Evolutionary conservation across 2,329 filamentous ascomycete genomes (phyloP).

Genomic region (Microdochium bolleyi): DNA sequence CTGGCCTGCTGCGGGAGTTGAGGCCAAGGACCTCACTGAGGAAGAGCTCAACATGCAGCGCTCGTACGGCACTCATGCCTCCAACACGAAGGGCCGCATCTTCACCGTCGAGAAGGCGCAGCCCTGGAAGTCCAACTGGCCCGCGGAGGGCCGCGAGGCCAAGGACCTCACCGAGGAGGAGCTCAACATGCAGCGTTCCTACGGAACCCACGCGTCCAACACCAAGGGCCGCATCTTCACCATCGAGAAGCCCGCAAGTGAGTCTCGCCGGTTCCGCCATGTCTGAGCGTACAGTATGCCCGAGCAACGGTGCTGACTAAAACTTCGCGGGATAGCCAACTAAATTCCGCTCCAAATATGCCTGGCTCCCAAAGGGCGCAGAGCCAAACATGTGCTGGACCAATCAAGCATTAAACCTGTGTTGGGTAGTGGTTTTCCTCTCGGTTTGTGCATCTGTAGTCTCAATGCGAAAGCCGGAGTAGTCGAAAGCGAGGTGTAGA

Average conservation of each 20-base stretch:
- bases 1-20: neutral
- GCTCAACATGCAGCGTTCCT: constrained; percentile 7
- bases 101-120: constrained; percentile 5
- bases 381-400: no score
- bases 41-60: constrained; percentile 6
- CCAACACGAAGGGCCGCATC: constrained; percentile 11
- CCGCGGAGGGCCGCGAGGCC: neutral
- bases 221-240: constrained; percentile 9
- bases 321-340: no score
- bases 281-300: no score
- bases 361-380: no score
- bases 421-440: no score
- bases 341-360: no score
- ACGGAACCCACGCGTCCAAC: constrained; percentile 10
- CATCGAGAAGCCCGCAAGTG: constrained; percentile 1
- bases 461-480: no score
- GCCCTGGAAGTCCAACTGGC: neutral
- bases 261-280: neutral
- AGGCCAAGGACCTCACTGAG: constrained; percentile 1
- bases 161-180: constrained; percentile 2
- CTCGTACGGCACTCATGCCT: constrained; percentile 9
- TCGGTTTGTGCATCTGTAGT: no score
- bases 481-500: no score
- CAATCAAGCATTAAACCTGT: no score
- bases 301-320: no score